Conservation (phyloP, 306 rosid species). For the Ormosia emarginata region DNA sequence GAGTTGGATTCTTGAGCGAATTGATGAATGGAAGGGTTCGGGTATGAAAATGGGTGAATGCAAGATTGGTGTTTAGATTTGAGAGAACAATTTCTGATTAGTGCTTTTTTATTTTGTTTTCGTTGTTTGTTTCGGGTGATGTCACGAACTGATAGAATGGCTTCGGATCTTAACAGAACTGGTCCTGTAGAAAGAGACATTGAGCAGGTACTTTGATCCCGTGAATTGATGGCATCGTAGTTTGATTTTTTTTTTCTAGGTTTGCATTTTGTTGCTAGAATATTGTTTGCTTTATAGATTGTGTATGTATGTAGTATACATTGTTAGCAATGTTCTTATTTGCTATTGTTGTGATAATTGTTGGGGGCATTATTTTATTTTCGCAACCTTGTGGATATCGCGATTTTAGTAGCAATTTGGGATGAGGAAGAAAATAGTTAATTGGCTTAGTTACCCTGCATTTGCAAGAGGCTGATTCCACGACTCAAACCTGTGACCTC, state of each 20-base stretch:
- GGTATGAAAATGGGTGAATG: slow-evolving; percentile 57
- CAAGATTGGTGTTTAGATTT: slow-evolving; percentile 47
- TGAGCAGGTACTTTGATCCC: slow-evolving; percentile 72
- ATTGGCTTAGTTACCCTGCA: background rate
- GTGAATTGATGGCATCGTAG: background rate
- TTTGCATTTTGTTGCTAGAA: slow-evolving; percentile 17
- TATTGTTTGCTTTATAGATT: slow-evolving; percentile 18
- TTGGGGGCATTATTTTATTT: slow-evolving; percentile 5
- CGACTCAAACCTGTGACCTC: background rate
- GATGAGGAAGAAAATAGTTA: background rate
- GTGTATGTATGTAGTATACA: background rate
- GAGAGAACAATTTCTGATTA: slow-evolving; percentile 37
- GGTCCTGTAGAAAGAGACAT: slow-evolving; percentile 87
- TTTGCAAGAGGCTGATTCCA: background rate
- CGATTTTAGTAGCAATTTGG: background rate
- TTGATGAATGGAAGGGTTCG: slow-evolving; percentile 70
- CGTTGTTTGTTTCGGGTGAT: slow-evolving; percentile 28
- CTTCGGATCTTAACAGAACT: slow-evolving; percentile 88
- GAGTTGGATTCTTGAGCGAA: slow-evolving; percentile 29
- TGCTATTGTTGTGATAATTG: background rate
- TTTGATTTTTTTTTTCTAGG: background rate
- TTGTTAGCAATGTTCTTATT: slow-evolving; percentile 7
- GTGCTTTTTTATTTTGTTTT: slow-evolving; percentile 1
- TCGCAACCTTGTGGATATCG: background rate
- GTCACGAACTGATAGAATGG: slow-evolving; percentile 74